These are phyloP conservation scores for Plasmodium gallinaceum DNA, from an alignment of 169 alveolate species.

Conservation along the genomic window DNA sequence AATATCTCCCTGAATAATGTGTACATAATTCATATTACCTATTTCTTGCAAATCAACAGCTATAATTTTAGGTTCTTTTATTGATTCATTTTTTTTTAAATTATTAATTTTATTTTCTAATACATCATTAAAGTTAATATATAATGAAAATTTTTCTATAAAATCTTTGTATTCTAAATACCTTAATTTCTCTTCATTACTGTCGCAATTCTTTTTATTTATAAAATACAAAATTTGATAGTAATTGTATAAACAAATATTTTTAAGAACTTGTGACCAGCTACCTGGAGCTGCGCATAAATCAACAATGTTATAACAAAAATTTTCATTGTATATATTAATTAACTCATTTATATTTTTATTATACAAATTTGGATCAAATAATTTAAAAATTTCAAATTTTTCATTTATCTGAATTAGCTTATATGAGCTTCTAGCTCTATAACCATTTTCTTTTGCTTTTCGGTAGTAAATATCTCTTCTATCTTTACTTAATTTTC, in stretches of 20 bases:
- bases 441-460: constrained; percentile 97
- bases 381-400: constrained; percentile 86
- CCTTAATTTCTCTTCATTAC: neutral
- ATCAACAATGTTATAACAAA: constrained; percentile 93
- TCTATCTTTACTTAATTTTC: constrained; percentile 93
- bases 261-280: constrained; percentile 95
- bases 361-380: constrained; percentile 38
- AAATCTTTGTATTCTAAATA: constrained; percentile 66
- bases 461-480: constrained; percentile 97
- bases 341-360: constrained; percentile 36
- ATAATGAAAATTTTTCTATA: constrained; percentile 68
- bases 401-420: constrained; percentile 95
- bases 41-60: constrained; percentile 98
- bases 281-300: constrained; percentile 99
- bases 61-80: constrained; percentile 90
- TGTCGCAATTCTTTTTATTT: constrained; percentile 68
- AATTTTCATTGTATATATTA: constrained; percentile 66
- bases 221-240: constrained; percentile 76
- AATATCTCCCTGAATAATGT: constrained; percentile 96
- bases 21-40: constrained; percentile 96
- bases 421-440: constrained; percentile 98
- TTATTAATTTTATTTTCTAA: constrained; percentile 36
- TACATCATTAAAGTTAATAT: constrained; percentile 63
- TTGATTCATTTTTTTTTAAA: constrained; percentile 59
- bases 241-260: constrained; percentile 72